Evolutionary conservation across 2,329 filamentous ascomycete genomes (phyloP), one percentile per base, ranked within the genome.

Genomic region (Aspergillus nomiae): DNA sequence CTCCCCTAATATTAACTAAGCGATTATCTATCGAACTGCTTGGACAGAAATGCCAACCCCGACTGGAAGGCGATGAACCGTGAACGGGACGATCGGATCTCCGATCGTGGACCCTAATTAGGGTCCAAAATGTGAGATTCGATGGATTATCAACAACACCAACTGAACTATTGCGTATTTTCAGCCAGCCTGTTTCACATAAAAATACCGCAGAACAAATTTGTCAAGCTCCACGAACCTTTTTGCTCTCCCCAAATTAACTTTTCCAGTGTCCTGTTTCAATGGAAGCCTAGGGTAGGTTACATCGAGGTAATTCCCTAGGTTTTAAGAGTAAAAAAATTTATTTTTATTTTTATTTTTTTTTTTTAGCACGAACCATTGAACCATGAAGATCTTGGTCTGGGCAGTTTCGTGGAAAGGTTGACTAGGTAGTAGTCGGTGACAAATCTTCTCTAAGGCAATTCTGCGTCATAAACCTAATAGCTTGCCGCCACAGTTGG

Each of bases 81-180:
- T 51, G 48, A 55, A 55, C 32, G 51, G 51, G 51, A 55, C n/a
- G 51, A 55, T 55, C 51, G 51, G 34, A 55, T 36, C 30, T 55
- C 51, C 51, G 51, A 55, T 55, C 32, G 51, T 55, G 32, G 51
- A 12, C 51, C 51, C 34, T 16, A 38, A 36, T 55, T 41, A 55
- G 51, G 32, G 51, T 38, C 51, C 16, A 38, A 38, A 36, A 55
- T 54, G 51, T 54, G 51, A 54, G 51, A 54, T 54, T 50, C 19
- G 46, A 36, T 12, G 19, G 24, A 34, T 34, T 36, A 36, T 55
- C 51, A 55, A 36, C 30, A 54, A 38, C 51, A 16, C n/a, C n/a
- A 24, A 41, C 51, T n/a, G 32, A 55, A 55, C 51, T 55, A 55
- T 38, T 55, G 32, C 51, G 7, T 55, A 16, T 24, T 26, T 55